Percentiles rank a stretch among this genome's conserved stretches.
Conservation (phyloP, 306 rosid species). For the Geum urbanum region DNA sequence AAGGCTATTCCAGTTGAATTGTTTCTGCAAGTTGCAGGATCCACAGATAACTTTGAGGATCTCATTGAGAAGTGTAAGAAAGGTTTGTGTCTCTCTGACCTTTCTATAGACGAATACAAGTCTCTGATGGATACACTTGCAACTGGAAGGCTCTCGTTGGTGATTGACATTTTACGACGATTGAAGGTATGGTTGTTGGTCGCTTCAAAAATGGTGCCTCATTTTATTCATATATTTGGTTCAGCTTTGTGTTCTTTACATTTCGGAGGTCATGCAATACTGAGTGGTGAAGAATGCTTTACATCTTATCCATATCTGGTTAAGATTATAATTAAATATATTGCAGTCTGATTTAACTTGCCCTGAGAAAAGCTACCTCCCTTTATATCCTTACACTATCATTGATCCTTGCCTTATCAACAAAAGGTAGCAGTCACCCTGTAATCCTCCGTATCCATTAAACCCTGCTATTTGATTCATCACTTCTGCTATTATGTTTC, state of each 20-base stretch:
- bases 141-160: conserved; percentile 73
- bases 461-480: conserved; percentile 1
- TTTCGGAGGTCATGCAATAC: background rate
- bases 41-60: conserved; percentile 54
- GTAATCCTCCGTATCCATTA: background rate
- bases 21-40: conserved; percentile 88
- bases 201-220: conserved; percentile 20
- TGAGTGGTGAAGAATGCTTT: background rate
- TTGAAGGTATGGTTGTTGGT: conserved; percentile 59
- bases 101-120: conserved; percentile 60
- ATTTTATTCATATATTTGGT: background rate
- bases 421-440: conserved; percentile 1
- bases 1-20: conserved; percentile 81
- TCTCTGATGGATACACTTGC: conserved; percentile 72
- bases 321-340: background rate
- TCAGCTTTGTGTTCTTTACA: background rate
- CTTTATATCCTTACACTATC: background rate
- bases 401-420: background rate
- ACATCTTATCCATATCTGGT: background rate
- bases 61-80: conserved; percentile 84
- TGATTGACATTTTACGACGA: conserved; percentile 82
- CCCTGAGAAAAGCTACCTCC: background rate
- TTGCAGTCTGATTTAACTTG: background rate
- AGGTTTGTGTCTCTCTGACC: conserved; percentile 70
- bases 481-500: background rate